Evolutionary conservation across 31 red algal species (phyloP), one percentile per base, ranked within the genome.

Genomic region (Bonnemaisonia californica): DNA sequence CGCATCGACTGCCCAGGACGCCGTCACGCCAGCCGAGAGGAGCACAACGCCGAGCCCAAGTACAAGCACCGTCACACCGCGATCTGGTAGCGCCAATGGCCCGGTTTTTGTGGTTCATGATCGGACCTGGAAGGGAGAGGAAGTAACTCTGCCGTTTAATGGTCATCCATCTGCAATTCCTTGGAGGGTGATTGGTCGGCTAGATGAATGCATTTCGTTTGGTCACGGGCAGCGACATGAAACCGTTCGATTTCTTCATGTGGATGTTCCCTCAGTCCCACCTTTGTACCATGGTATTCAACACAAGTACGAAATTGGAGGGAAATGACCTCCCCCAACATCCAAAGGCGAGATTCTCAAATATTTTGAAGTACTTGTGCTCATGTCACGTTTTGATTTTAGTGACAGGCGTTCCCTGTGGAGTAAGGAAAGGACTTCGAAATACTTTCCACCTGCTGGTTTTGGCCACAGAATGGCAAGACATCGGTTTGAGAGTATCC

Each of bases 401-500:
- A 71, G 12, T n/a, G 45, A 29, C 5, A 36, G 64, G 30, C 24
- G 41, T 27, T 82, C 64, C 4, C 39, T 82, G n/a, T 82, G 54
- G 79, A 54, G 38, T 32, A 63, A n/a, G n/a, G n/a, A 62, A 64
- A 21, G 45, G 4, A 59, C 64, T 7, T 22, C 39, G 11, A 82
- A 51, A 30, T 72, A 82, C 79, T 36, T 82, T 0, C 42, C n/a
- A 24, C 33, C 29, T 4, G 26, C 62, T 5, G 71, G 47, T 4
- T 82, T 82, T 51, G 64, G 79, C 5, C 29, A 21, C 28, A 82
- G 36, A 29, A 88, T 88, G 61, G 26, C 62, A 47, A 47, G 74
- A 9, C 39, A 63, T 21, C 37, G 76, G 38, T 89, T 80, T 80
- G 76, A 89, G 58, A 2, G 23, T 23, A 37, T 87, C 18, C 51